A percentile compares a stretch with the other conserved stretches of the same genome.
These are phyloP conservation scores for Monilinia polystroma DNA, from an alignment of 2,329 filamentous ascomycete genomes.

Conservation along the genomic window DNA sequence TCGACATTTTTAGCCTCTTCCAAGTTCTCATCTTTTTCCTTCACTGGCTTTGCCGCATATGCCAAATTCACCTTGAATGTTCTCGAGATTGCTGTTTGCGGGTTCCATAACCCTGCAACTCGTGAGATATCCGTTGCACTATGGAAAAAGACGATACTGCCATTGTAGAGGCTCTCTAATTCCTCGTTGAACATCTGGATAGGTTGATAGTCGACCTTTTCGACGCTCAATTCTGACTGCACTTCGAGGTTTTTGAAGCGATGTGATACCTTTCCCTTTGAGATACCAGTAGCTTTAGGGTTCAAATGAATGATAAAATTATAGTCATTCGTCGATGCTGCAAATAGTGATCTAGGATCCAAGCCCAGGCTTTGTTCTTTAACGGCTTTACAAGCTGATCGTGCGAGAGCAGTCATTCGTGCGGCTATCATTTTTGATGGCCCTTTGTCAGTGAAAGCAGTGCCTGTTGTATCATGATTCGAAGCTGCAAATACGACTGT, in stretches of 20 bases:
- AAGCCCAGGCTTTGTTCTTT: slow-evolving; percentile 53
- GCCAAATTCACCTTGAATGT: slow-evolving; percentile 69
- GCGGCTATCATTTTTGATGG: slow-evolving; percentile 82
- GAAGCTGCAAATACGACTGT: slow-evolving; percentile 80
- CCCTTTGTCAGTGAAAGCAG: slow-evolving; percentile 72
- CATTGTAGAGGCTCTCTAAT: slow-evolving; percentile 64
- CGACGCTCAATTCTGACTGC: slow-evolving; percentile 46
- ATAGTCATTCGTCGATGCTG: slow-evolving; percentile 71
- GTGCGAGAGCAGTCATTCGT: slow-evolving; percentile 78
- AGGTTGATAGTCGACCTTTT: slow-evolving; percentile 58
- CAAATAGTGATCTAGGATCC: slow-evolving; percentile 64
- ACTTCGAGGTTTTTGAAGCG: slow-evolving; percentile 80
- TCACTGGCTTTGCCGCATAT: slow-evolving; percentile 57
- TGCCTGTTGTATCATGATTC: slow-evolving; percentile 72
- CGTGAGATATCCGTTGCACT: slow-evolving; percentile 57
- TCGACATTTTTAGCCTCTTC: slow-evolving; percentile 52
- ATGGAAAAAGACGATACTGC: slow-evolving; percentile 76
- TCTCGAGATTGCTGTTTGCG: slow-evolving; percentile 46
- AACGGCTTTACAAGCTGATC: slow-evolving; percentile 67
- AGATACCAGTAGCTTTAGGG: slow-evolving; percentile 38
- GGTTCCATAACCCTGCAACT: slow-evolving; percentile 67
- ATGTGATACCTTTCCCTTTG: slow-evolving; percentile 42
- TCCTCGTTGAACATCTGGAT: slow-evolving; percentile 64
- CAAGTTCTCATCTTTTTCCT: slow-evolving; percentile 31
- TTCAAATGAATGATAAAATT: slow-evolving; percentile 77